These are phyloP conservation scores for Parsonsia alboflavescens DNA, from an alignment of 257 asterid species.

Conservation along the genomic window DNA sequence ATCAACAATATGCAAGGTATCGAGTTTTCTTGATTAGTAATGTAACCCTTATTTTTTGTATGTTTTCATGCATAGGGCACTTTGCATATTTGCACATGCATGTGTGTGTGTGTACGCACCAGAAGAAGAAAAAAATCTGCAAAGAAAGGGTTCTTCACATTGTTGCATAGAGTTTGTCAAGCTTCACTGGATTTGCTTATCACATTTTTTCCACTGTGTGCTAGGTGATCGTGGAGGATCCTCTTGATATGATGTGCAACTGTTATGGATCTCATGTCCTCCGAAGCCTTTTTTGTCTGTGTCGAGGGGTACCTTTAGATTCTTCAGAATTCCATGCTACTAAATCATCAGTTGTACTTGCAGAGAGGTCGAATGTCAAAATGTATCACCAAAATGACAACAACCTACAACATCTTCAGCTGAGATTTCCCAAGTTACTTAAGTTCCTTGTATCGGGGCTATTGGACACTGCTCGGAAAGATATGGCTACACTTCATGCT, in stretches of 20 bases:
- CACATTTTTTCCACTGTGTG: background rate
- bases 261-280: constrained; percentile 95
- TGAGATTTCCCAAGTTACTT: constrained; percentile 60
- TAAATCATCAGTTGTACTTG: constrained; percentile 59
- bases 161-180: background rate
- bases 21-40: background rate
- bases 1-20: constrained; percentile 61
- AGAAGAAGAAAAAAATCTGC: background rate
- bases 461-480: constrained; percentile 47
- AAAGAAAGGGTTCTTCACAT: background rate
- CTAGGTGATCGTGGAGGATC: constrained; percentile 64
- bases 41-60: background rate
- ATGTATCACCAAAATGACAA: constrained; percentile 34
- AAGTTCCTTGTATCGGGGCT: constrained; percentile 57
- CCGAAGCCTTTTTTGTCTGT: constrained; percentile 79
- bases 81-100: background rate
- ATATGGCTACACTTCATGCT: constrained; percentile 47
- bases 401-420: constrained; percentile 32
- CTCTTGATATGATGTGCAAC: constrained; percentile 75
- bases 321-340: constrained; percentile 61
- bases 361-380: constrained; percentile 68
- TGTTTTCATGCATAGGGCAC: background rate
- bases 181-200: background rate
- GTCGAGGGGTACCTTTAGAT: constrained; percentile 80
- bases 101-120: too few species aligned